phyloP scores from a whole-genome alignment of 768 basidiomycete species.

The Neoboletus brunneissimus region DNA sequence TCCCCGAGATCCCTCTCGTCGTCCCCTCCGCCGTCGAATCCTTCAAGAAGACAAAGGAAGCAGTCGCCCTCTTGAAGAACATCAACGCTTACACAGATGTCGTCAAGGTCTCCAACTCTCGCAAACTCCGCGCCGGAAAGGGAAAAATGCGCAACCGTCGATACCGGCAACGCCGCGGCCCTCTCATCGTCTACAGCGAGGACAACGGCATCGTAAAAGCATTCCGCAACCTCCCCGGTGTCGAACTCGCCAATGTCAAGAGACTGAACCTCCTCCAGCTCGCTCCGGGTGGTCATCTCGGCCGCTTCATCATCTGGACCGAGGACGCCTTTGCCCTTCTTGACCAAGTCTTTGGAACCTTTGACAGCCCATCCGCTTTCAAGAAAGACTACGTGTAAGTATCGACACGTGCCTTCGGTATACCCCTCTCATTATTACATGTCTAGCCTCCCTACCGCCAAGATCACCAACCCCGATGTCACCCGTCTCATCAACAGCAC shows the following conservation, averaged over 20 bases:
- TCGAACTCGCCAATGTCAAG: slow-evolving; percentile 93
- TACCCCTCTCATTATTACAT: background rate
- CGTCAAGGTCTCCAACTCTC: slow-evolving; percentile 94
- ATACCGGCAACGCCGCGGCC: slow-evolving; percentile 95
- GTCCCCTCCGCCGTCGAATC: slow-evolving; percentile 76
- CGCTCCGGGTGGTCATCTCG: slow-evolving; percentile 98
- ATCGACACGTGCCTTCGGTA: background rate
- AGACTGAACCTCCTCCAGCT: slow-evolving; percentile 97
- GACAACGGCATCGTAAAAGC: slow-evolving; percentile 98
- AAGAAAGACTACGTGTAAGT: slow-evolving; percentile 89
- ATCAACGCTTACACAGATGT: slow-evolving; percentile 90
- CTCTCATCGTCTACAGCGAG: slow-evolving; percentile 94
- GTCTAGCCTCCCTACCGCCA: slow-evolving; percentile 83
- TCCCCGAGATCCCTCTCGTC: slow-evolving; percentile 96
- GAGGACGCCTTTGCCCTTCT: slow-evolving; percentile 89
- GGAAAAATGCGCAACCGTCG: slow-evolving; percentile 97
- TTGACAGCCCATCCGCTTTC: slow-evolving; percentile 77
- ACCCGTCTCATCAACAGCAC: slow-evolving; percentile 97
- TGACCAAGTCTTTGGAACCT: slow-evolving; percentile 94
- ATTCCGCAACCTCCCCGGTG: slow-evolving; percentile 98
- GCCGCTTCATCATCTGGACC: slow-evolving; percentile 99
- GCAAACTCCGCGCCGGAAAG: slow-evolving; percentile 95
- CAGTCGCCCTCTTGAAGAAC: slow-evolving; percentile 87
- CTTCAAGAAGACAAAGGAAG: slow-evolving; percentile 95
- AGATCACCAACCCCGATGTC: slow-evolving; percentile 96